Evolutionary conservation across 2,329 filamentous ascomycete species (phyloP).

Genomic region (Fusarium nisikadoi): DNA sequence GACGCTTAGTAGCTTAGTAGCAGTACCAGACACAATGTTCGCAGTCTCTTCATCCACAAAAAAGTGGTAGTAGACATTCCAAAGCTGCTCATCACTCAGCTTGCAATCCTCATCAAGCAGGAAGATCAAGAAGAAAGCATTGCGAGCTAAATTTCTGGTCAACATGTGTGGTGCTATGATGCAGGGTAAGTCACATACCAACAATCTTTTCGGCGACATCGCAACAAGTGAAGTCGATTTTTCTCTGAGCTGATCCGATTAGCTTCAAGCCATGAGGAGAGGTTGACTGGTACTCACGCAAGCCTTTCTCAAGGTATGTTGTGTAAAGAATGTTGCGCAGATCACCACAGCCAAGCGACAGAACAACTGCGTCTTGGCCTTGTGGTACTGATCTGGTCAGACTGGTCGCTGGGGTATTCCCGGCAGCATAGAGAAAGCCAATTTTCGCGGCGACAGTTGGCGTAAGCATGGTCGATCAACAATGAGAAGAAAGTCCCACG

Average conservation of each 20-base stretch:
- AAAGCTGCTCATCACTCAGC: conserved; percentile 50
- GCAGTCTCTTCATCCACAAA: conserved; percentile 54
- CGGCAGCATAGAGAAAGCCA: conserved; percentile 58
- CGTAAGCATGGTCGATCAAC: conserved; percentile 49
- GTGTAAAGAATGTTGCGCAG: conserved; percentile 67
- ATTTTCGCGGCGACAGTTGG: conserved; percentile 49
- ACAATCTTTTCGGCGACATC: conserved; percentile 62
- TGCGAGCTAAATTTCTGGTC: conserved; percentile 57
- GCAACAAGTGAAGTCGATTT: conserved; percentile 67
- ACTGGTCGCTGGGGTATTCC: conserved; percentile 64
- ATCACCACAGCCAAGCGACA: conserved; percentile 68
- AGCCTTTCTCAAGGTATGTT: conserved; percentile 53
- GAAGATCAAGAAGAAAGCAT: conserved; percentile 63
- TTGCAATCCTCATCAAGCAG: conserved; percentile 55
- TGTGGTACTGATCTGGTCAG: conserved; percentile 60
- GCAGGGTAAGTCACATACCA: conserved; percentile 50
- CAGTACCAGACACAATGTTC: conserved; percentile 53
- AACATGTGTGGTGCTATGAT: background rate
- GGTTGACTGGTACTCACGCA: conserved; percentile 46
- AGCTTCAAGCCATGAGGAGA: conserved; percentile 22
- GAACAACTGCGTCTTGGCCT: conserved; percentile 59
- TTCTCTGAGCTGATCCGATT: conserved; percentile 49
- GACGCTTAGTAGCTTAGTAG: conserved; percentile 54
- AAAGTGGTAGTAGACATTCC: conserved; percentile 67
- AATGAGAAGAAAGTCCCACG: background rate